Base-by-base conservation (phyloP, 257 asterid species). In the Solanum dulcamara region DNA sequence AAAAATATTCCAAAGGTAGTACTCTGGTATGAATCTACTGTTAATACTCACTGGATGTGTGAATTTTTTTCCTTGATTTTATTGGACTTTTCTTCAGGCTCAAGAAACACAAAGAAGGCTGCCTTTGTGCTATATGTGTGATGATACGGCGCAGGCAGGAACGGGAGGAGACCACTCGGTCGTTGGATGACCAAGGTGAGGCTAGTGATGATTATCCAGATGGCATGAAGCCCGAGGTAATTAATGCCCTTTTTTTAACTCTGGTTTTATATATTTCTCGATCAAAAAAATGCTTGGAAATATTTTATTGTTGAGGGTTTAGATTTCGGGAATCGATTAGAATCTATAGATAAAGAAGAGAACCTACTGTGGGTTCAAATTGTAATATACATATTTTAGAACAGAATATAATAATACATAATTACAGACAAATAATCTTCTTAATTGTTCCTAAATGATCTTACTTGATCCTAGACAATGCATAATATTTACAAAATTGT, bases 91-190 rank as follows among this genome's bases (percentile, higher is more conserved):
- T 82, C n/a, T 84, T 85, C 92, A 96, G 99, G 83, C 97, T 96
- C 57, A 96, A 93, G 92, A 93, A 94, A 93, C 99, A 96, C 89
- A 96, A 96, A 88, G 98, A 95, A 79, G 98, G 97, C 37, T 96
- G 99, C 85, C 94, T 91, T 85, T 96, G 99, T 89, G 99, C 99
- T 55, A 96, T 96, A 85, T 96, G 98, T 89, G 91, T 96, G 82
- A 96, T 96, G 99, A 96, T 96, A 97, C 93, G 99, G 10, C 96
- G 97, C 83, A 90, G 98, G 90, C 98, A 94, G 88, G 99, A 96
- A 91, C 89, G 97, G 20, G 97, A 93, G 87, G 99, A 93, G 92
- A 91, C 87, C 90, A 93, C 91, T 88, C 94, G 93, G 51, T 7
- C 89, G 89, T 82, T 91, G 91, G 96, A 94, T 79, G 97, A 93